phyloP scores from a whole-genome alignment of 768 basidiomycete species.

The Leccinum ochraceum region DNA sequence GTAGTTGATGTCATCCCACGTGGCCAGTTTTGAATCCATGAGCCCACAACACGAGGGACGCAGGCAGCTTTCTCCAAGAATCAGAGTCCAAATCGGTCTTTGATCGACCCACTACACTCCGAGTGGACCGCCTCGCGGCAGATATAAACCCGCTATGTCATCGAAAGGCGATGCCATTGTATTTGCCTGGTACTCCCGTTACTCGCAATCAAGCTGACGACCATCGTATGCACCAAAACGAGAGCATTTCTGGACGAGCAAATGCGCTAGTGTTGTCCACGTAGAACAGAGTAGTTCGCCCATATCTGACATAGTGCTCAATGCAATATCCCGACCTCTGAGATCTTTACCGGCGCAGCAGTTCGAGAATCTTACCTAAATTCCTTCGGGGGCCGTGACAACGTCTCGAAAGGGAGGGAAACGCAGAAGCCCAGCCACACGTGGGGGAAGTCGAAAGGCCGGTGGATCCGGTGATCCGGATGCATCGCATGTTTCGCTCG shows the following conservation, averaged over 20 bases:
- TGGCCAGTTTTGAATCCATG: slow-evolving; percentile 1
- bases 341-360: not conserved
- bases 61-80: not conserved
- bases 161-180: not conserved
- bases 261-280: too few species aligned
- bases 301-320: not conserved
- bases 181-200: too few species aligned
- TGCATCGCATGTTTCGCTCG: not conserved
- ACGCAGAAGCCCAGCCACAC: not conserved
- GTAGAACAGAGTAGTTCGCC: not conserved
- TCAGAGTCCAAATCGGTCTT: not conserved
- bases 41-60: slow-evolving; percentile 3
- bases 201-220: too few species aligned
- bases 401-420: slow-evolving; percentile 3
- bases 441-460: not conserved
- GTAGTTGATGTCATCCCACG: not conserved
- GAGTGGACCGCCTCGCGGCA: not conserved
- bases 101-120: not conserved
- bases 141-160: not conserved
- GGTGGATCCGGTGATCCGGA: not conserved
- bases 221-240: not conserved
- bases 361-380: not conserved
- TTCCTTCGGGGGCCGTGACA: not conserved
- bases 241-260: not conserved
- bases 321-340: not conserved